These are phyloP conservation scores for Trypanosoma melophagium DNA, from an alignment of 208 protist species.

Conservation along the genomic window DNA sequence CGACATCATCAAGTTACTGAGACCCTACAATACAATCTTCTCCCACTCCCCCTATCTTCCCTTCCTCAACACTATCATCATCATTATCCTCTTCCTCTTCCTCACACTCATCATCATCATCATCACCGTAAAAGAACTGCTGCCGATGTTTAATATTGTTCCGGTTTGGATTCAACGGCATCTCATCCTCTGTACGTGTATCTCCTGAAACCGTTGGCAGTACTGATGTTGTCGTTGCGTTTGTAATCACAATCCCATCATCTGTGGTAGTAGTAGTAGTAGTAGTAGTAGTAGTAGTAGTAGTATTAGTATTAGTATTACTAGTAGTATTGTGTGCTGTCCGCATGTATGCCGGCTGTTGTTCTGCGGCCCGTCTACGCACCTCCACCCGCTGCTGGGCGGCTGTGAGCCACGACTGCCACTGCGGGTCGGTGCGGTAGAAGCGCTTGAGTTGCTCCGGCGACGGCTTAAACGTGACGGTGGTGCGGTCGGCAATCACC, in stretches of 20 bases:
- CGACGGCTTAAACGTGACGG: conserved; percentile 71
- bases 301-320: no score
- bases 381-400: conserved; percentile 45
- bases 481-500: conserved; percentile 54
- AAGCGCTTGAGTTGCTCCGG: conserved; percentile 76
- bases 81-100: conserved; percentile 57
- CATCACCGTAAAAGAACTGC: conserved; percentile 69
- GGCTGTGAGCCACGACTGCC: conserved; percentile 36
- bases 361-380: conserved; percentile 37
- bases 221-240: conserved; percentile 17
- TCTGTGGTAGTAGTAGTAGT: no score
- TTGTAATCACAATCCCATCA: no score
- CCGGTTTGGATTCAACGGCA: conserved; percentile 64
- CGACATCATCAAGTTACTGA: no score
- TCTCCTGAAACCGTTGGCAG: conserved; percentile 26
- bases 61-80: conserved; percentile 52
- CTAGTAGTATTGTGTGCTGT: conserved; percentile 19
- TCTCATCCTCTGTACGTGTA: conserved; percentile 1
- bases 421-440: conserved; percentile 42
- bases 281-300: conserved; percentile 22
- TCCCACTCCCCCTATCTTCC: conserved; percentile 23
- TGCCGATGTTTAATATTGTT: conserved; percentile 73
- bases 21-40: no score
- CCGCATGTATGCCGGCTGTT: background rate
- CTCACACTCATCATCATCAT: conserved; percentile 44